These are phyloP conservation scores for Gnomoniopsis smithogilvyi DNA, from an alignment of 2,329 filamentous ascomycete species.

Conservation along the genomic window DNA sequence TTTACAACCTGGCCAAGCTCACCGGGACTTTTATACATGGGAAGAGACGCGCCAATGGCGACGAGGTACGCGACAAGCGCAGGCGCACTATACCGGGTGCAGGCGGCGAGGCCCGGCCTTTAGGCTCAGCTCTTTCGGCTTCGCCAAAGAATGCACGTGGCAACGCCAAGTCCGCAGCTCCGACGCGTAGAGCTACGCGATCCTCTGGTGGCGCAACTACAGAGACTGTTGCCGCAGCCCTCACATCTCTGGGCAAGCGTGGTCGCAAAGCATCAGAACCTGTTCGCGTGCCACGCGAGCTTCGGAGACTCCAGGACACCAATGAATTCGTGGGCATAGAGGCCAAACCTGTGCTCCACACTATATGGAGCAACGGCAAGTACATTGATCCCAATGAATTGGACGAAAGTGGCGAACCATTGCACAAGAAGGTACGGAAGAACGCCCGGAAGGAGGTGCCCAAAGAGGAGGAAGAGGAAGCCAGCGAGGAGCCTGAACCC, in stretches of 20 bases:
- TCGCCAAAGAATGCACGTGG: constrained; percentile 31
- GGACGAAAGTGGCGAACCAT: constrained; percentile 33
- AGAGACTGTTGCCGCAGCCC: constrained; percentile 43
- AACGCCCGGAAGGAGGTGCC: constrained; percentile 18
- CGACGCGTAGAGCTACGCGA: constrained; percentile 43
- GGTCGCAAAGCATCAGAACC: constrained; percentile 52
- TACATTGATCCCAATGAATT: constrained; percentile 43
- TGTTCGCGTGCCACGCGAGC: constrained; percentile 52
- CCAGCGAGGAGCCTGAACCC: constrained; percentile 29
- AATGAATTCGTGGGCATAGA: constrained; percentile 61
- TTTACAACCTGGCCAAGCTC: constrained; percentile 66
- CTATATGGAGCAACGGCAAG: constrained; percentile 65
- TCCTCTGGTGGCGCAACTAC: constrained; percentile 34
- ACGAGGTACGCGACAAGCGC: constrained; percentile 40
- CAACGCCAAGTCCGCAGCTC: constrained; percentile 29
- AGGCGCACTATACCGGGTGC: constrained; percentile 42
- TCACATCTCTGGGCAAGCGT: constrained; percentile 58
- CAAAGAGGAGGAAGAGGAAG: background rate
- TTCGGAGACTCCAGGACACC: constrained; percentile 58
- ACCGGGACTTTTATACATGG: constrained; percentile 61
- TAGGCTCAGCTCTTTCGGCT: constrained; percentile 39
- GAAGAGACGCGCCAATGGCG: constrained; percentile 51
- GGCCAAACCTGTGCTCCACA: constrained; percentile 53
- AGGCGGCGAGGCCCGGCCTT: constrained; percentile 23
- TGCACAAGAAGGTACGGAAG: constrained; percentile 32